Conservation (phyloP, 768 basidiomycete genomes). For the Termitomyces eurrhizus region DNA sequence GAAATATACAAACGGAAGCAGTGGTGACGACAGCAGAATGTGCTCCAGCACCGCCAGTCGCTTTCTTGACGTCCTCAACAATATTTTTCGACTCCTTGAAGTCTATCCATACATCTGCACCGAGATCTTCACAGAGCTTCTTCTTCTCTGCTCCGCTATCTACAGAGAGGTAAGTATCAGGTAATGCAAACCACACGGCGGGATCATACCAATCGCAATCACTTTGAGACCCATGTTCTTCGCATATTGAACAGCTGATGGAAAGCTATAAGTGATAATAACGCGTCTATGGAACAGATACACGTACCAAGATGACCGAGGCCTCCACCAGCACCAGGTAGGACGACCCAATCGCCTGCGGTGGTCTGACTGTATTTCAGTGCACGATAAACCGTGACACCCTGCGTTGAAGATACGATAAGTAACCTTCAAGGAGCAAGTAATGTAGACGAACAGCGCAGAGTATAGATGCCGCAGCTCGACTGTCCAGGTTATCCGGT, state of each 20-base stretch:
- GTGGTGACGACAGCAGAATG: constrained; percentile 67
- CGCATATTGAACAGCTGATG: constrained; percentile 73
- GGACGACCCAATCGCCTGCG: constrained; percentile 71
- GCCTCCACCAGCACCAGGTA: constrained; percentile 79
- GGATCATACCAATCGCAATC: constrained; percentile 57
- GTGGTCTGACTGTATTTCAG: constrained; percentile 65
- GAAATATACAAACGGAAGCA: constrained; percentile 33
- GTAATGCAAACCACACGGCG: neutral
- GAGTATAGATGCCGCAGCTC: constrained; percentile 69
- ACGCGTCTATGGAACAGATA: neutral
- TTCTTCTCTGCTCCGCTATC: neutral
- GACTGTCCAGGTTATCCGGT: constrained; percentile 61
- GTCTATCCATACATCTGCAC: constrained; percentile 74
- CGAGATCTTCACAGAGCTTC: constrained; percentile 14
- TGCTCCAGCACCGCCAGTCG: constrained; percentile 66
- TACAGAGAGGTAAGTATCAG: neutral
- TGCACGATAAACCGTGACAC: constrained; percentile 83
- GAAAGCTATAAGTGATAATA: neutral
- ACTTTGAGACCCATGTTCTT: constrained; percentile 73
- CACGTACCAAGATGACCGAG: constrained; percentile 71
- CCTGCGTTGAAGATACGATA: constrained; percentile 32
- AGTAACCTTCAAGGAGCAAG: constrained; percentile 9
- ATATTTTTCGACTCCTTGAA: constrained; percentile 66
- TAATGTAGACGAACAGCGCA: constrained; percentile 53
- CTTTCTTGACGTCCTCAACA: constrained; percentile 57